phyloP scores from a whole-genome alignment of 2,329 filamentous ascomycete species.

The Biscogniauxia mediterranea region DNA sequence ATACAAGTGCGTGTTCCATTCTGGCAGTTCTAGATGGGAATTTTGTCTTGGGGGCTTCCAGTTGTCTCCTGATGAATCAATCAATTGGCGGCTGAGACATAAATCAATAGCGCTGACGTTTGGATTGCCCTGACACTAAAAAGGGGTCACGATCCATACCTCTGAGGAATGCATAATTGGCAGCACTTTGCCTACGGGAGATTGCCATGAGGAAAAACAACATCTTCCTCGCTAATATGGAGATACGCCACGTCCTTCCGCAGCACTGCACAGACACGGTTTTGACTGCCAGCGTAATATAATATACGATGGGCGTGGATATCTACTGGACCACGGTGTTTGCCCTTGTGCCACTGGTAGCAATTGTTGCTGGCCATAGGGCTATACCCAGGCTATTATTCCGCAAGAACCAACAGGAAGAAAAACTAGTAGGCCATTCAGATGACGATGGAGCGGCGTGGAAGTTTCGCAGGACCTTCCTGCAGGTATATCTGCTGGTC shows the following conservation, averaged over 20 bases:
- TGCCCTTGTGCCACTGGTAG: conserved; percentile 21
- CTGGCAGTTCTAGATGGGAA: no score
- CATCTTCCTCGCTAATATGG: neutral
- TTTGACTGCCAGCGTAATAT: neutral
- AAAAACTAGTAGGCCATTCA: conserved; percentile 1
- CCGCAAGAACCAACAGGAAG: neutral
- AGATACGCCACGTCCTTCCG: neutral
- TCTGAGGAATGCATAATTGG: conserved; percentile 2
- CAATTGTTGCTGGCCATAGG: conserved; percentile 17
- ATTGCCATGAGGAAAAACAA: neutral
- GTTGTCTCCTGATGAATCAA: neutral
- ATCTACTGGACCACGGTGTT: conserved; percentile 28
- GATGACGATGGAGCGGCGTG: conserved; percentile 16
- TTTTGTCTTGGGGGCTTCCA: no score
- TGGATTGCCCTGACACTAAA: no score
- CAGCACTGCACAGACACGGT: neutral
- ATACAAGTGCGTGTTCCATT: no score
- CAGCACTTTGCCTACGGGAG: no score
- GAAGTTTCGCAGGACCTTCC: conserved; percentile 22
- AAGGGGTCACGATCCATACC: no score
- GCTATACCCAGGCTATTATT: conserved; percentile 10
- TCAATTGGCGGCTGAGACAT: conserved; percentile 7
- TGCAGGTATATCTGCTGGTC: conserved; percentile 45
- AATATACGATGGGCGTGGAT: conserved; percentile 17
- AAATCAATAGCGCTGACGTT: no score